phyloP scores from a whole-genome alignment of 1,139 yeast genomes.

The Kodamaea fungicola region DNA sequence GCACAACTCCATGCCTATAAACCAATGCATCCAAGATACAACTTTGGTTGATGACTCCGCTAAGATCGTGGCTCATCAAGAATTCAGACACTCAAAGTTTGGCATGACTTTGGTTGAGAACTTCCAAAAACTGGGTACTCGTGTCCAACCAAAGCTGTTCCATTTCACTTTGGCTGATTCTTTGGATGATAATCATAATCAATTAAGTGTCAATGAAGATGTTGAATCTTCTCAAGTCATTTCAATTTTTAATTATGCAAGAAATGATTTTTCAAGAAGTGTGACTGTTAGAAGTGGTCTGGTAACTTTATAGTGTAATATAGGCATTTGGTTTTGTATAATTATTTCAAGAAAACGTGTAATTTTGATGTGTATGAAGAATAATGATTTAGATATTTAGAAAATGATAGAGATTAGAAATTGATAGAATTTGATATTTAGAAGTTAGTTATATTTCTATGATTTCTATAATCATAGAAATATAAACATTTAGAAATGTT shows the following conservation, averaged over 20 bases:
- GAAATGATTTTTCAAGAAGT: not conserved
- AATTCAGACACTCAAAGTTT: conserved; percentile 2
- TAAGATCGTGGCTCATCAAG: conserved; percentile 5
- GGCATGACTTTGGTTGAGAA: conserved; percentile 4
- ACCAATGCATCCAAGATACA: conserved; percentile 3
- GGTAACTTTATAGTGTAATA: not conserved
- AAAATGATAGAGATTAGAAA: too few species aligned
- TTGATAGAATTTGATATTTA: too few species aligned
- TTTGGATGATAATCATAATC: not conserved
- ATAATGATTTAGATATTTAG: too few species aligned
- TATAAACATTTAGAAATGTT: too few species aligned
- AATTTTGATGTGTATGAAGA: too few species aligned
- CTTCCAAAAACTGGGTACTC: conserved; percentile 2
- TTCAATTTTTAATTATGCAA: conserved; percentile 1
- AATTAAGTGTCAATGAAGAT: conserved; percentile 1
- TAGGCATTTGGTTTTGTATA: too few species aligned
- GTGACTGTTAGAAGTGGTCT: conserved; percentile 1
- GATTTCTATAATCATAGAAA: too few species aligned
- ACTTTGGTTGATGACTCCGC: conserved; percentile 5
- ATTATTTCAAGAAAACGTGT: too few species aligned
- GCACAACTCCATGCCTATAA: not conserved
- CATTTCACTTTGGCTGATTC: conserved; percentile 1
- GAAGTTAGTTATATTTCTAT: too few species aligned
- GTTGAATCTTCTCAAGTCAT: conserved; percentile 1
- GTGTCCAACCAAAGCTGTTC: conserved; percentile 2